Percentiles rank a stretch among this genome's conserved stretches.
Conservation (phyloP, 257 asterid genomes). For the Primulina eburnea region DNA sequence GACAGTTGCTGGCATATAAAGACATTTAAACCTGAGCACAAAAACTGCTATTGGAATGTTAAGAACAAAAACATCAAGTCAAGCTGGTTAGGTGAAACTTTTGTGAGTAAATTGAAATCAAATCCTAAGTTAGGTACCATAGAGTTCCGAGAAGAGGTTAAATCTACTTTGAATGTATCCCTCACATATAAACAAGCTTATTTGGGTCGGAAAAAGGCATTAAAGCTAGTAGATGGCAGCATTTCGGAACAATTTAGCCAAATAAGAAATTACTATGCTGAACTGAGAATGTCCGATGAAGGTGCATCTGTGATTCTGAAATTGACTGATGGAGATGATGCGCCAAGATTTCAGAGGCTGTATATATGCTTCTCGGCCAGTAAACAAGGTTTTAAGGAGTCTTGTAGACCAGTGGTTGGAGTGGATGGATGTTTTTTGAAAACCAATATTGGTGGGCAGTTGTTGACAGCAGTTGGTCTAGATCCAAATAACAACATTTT, state of each 20-base stretch:
- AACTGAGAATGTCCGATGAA: too few relatives aligned
- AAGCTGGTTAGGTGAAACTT: neutral
- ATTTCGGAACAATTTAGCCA: neutral
- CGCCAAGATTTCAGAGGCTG: neutral
- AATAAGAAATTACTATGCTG: neutral
- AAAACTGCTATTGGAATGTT: neutral
- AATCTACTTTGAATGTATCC: neutral
- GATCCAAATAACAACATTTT: constrained; percentile 10
- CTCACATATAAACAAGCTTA: neutral
- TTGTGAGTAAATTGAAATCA: too few relatives aligned
- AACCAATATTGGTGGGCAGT: neutral
- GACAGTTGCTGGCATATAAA: too few relatives aligned
- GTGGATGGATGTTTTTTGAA: constrained; percentile 3
- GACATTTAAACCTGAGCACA: neutral
- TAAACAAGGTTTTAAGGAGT: neutral
- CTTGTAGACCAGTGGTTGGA: neutral
- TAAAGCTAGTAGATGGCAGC: neutral
- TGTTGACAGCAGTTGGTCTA: neutral
- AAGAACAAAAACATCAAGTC: neutral
- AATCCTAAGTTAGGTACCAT: neutral
- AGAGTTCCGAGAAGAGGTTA: neutral
- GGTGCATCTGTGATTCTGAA: neutral
- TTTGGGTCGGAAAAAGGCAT: neutral
- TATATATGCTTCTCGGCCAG: neutral
- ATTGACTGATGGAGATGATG: neutral